phyloP scores from a whole-genome alignment of 768 basidiomycete species.

The Termitomyces sp. region DNA sequence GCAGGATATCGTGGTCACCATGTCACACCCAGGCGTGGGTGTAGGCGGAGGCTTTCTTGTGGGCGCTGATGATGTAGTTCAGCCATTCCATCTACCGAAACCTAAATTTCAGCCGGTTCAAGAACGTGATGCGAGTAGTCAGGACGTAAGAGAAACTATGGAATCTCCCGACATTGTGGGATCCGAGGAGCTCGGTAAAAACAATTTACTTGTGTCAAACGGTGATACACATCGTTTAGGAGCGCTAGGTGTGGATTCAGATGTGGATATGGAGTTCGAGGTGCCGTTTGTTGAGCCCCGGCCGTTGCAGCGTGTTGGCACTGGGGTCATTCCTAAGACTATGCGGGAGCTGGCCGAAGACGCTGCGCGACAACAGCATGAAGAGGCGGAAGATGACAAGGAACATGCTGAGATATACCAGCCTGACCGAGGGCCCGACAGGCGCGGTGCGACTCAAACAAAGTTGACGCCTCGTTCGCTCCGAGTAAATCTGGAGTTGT shows the following conservation, averaged over 20 bases:
- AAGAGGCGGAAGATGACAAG: constrained; percentile 1
- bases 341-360: constrained; percentile 63
- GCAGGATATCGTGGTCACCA: constrained; percentile 13
- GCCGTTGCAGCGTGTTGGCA: background rate
- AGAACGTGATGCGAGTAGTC: constrained; percentile 7
- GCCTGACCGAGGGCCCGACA: background rate
- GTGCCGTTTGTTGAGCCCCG: constrained; percentile 2
- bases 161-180: background rate
- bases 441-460: background rate
- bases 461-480: constrained; percentile 5
- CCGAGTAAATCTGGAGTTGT: constrained; percentile 5
- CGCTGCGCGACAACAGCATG: constrained; percentile 18
- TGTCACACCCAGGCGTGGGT: constrained; percentile 15
- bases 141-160: background rate
- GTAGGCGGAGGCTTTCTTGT: constrained; percentile 63
- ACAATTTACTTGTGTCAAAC: constrained; percentile 10
- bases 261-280: constrained; percentile 27
- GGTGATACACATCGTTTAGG: constrained; percentile 30
- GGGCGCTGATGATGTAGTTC: constrained; percentile 66
- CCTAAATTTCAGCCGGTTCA: constrained; percentile 42
- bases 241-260: constrained; percentile 29
- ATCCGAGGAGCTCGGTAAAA: background rate
- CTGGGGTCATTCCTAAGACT: constrained; percentile 38
- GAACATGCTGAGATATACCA: constrained; percentile 5
- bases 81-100: constrained; percentile 66